These are phyloP conservation scores for Juncus effusus DNA, from an alignment of 176 grass and related monocot genomes.

Conservation along the genomic window DNA sequence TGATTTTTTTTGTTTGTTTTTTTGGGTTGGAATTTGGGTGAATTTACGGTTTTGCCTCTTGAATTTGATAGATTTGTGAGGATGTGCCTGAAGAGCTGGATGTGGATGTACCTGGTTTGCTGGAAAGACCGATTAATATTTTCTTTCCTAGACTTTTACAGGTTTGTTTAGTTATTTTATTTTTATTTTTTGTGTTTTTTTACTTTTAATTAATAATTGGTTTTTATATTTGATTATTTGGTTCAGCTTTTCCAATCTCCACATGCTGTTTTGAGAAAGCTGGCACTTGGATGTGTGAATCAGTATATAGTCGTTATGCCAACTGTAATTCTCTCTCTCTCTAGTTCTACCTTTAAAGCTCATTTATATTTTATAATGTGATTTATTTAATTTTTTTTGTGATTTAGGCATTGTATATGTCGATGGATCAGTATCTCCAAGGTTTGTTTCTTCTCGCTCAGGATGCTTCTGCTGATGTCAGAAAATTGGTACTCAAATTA, in stretches of 20 bases:
- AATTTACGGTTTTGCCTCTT: too few relatives aligned
- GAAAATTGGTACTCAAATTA: conserved; percentile 60
- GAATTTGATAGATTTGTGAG: conserved; percentile 70
- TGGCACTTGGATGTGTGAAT: conserved; percentile 82
- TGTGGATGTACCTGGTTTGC: conserved; percentile 79
- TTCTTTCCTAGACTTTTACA: conserved; percentile 90
- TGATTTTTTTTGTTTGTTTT: conserved; percentile 1
- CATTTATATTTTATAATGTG: conserved; percentile 4
- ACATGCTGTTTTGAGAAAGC: conserved; percentile 72
- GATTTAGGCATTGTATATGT: conserved; percentile 73
- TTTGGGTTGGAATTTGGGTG: background rate
- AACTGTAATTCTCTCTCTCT: conserved; percentile 38
- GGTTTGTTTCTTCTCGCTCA: conserved; percentile 86
- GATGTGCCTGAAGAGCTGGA: conserved; percentile 96
- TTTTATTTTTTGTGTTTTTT: background rate
- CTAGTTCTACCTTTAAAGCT: background rate
- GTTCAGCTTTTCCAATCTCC: conserved; percentile 88
- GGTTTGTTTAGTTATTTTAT: conserved; percentile 34
- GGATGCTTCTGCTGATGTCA: conserved; percentile 77
- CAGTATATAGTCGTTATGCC: conserved; percentile 95
- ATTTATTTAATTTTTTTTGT: conserved; percentile 11
- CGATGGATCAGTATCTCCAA: conserved; percentile 96
- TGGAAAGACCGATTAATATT: conserved; percentile 83
- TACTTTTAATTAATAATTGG: conserved; percentile 6
- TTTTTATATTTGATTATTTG: conserved; percentile 31